Evolutionary conservation across 1,284 basidiomycete genomes (phyloP).

Genomic region (Athelia psychrophila): DNA sequence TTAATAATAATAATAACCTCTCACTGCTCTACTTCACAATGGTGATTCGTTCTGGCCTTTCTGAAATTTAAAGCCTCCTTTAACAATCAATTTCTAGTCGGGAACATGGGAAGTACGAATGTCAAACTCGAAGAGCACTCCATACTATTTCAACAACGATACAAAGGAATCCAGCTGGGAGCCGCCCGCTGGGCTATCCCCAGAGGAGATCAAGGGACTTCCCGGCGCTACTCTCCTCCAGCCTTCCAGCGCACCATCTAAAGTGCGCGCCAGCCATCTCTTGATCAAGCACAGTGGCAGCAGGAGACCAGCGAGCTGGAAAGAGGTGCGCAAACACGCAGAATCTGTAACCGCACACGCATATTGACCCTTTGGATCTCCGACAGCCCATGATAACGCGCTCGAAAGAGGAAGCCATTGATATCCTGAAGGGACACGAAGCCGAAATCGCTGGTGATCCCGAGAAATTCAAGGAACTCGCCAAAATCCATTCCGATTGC

Average conservation of each 20-base stretch:
- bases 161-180: slow-evolving; percentile 85
- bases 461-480: slow-evolving; percentile 75
- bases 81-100: slow-evolving; percentile 1
- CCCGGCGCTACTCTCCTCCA: slow-evolving; percentile 65
- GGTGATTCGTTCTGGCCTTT: slow-evolving; percentile 1
- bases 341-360: not conserved
- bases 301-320: slow-evolving; percentile 89
- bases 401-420: slow-evolving; percentile 86
- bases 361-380: not conserved
- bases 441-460: slow-evolving; percentile 54
- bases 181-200: slow-evolving; percentile 62
- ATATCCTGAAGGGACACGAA: slow-evolving; percentile 67
- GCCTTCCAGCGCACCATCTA: slow-evolving; percentile 30
- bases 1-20: too few species aligned
- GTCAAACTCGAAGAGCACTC: slow-evolving; percentile 75
- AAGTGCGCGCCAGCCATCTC: slow-evolving; percentile 93
- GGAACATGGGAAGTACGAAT: slow-evolving; percentile 76
- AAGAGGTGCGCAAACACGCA: slow-evolving; percentile 67
- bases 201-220: slow-evolving; percentile 60
- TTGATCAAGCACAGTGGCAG: slow-evolving; percentile 91
- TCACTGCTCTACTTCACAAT: not conserved
- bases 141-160: slow-evolving; percentile 86
- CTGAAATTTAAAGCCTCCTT: too few species aligned
- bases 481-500: slow-evolving; percentile 80
- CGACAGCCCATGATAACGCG: slow-evolving; percentile 86